Percentiles rank a stretch among this genome's conserved stretches.
Evolutionary conservation across 495 filamentous ascomycete species (phyloP).

Genomic region (Penicillium coffeae): DNA sequence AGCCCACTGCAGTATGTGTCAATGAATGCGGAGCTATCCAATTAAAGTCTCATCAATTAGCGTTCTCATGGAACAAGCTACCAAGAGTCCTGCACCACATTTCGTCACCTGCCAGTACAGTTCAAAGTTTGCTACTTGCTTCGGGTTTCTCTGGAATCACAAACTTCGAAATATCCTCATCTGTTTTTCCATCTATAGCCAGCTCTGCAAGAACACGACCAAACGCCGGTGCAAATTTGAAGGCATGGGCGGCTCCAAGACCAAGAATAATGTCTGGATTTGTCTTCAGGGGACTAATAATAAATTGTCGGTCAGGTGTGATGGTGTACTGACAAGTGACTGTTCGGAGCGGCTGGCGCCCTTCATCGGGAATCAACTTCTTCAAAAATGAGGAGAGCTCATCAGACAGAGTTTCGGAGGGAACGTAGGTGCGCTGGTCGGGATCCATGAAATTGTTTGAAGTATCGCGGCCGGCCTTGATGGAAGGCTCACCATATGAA

Average conservation of each 20-base stretch:
- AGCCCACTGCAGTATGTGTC: no score
- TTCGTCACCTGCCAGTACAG: no score
- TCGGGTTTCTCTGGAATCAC: not conserved
- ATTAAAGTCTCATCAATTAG: no score
- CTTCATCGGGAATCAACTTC: conserved; percentile 20
- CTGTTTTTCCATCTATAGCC: conserved; percentile 24
- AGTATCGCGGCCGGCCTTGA: conserved; percentile 25
- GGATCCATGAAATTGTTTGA: conserved; percentile 28
- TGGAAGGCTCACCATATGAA: conserved; percentile 26
- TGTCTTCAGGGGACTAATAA: conserved; percentile 24
- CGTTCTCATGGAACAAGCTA: no score
- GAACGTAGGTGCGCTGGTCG: conserved; percentile 26
- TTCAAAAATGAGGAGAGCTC: conserved; percentile 18
- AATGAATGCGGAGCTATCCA: no score
- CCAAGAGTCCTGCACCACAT: no score
- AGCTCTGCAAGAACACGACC: conserved; percentile 27
- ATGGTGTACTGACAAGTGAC: conserved; percentile 30
- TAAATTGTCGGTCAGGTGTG: conserved; percentile 24
- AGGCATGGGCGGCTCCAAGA: conserved; percentile 27
- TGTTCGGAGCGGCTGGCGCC: conserved; percentile 25
- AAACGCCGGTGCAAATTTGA: conserved; percentile 30
- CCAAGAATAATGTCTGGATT: conserved; percentile 27
- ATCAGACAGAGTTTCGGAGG: conserved; percentile 17
- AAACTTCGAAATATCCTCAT: conserved; percentile 29
- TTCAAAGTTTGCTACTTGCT: conserved; percentile 1